Percentiles rank a stretch among this genome's conserved stretches.
phyloP scores from a whole-genome alignment of 495 filamentous ascomycete genomes.

The Xylaria scruposa region DNA sequence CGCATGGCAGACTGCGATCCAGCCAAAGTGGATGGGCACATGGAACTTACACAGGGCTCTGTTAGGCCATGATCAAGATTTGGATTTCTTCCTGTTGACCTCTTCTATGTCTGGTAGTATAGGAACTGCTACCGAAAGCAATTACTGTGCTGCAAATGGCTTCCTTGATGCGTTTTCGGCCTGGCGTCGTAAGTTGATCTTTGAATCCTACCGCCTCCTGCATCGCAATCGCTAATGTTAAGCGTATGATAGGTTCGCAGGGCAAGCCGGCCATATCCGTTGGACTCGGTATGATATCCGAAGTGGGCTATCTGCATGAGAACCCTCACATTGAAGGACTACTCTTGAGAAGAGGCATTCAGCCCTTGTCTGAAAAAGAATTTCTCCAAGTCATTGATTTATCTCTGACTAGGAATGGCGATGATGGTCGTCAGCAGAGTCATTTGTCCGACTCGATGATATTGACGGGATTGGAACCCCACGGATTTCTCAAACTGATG shows the following conservation, averaged over 20 bases:
- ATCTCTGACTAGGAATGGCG: not conserved
- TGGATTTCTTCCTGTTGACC: constrained; percentile 48
- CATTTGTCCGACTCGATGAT: not conserved
- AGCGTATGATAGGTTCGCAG: not conserved
- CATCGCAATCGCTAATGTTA: not conserved
- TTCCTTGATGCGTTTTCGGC: constrained; percentile 47
- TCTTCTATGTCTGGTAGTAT: constrained; percentile 40
- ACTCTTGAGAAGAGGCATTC: constrained; percentile 39
- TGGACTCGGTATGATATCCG: constrained; percentile 37
- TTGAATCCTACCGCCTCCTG: not conserved
- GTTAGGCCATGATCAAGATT: constrained; percentile 19
- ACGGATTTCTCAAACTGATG: not conserved
- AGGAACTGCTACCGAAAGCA: constrained; percentile 44
- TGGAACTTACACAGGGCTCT: constrained; percentile 43
- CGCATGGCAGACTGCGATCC: constrained; percentile 44
- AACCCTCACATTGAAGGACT: constrained; percentile 40
- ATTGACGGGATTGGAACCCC: not conserved
- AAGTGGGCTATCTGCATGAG: constrained; percentile 39
- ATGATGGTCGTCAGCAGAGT: not conserved
- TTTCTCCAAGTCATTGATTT: constrained; percentile 45
- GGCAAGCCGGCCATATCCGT: constrained; percentile 33
- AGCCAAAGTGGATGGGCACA: constrained; percentile 52
- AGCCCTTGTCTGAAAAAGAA: constrained; percentile 45
- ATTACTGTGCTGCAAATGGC: constrained; percentile 46
- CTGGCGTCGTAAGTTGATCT: constrained; percentile 34